Evolutionary conservation across 441 rosid genomes (phyloP), one percentile per base, ranked within the genome.

Genomic region (Flueggea neowawraea): DNA sequence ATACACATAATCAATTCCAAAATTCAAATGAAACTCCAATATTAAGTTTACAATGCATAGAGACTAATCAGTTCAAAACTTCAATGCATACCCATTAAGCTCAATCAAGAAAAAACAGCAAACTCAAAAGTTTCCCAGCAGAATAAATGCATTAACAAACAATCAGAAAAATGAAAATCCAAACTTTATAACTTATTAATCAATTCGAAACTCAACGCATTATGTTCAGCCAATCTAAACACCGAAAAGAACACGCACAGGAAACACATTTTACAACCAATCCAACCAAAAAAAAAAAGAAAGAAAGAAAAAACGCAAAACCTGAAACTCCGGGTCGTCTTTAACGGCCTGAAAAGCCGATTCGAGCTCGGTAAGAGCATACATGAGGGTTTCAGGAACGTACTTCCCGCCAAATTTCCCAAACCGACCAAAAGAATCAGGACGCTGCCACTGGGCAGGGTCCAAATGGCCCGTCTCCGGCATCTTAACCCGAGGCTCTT

Each of bases 381-480:
- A 61, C 96, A 94, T 94, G 11, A 91, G 82, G 16, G 99, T 94
- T 61, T 94, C 97, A 0, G 96, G 99, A 12, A 94, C 99, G 58
- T 81, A 94, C 68, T 91, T 91, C 31, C 99, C 99, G 10, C 99
- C 97, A 62, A 86, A 91, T 73, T 76, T 82, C 4, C 97, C 99
- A 55, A 86, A 94, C 44, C 99, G 84, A 0, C 99, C 99, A 49
- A 87, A 84, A 0, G 92, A 69, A 71, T 94, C 99, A 16, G 97
- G 99, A 41, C 96, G 69, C 58, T 66, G 75, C 89, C 85, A 81
- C 10, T 17, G 6, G 45, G 57, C 48, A 36, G 86, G 70, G 62
- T 80, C 88, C 28, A 86, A 69, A 31, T 16, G 69, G 57, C 22
- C 72, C 62, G 59, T 69, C 17, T 22, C 75, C 63, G 72, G 77